Evolutionary conservation across 306 rosid species (phyloP).

Genomic region (Canavalia gladiata): DNA sequence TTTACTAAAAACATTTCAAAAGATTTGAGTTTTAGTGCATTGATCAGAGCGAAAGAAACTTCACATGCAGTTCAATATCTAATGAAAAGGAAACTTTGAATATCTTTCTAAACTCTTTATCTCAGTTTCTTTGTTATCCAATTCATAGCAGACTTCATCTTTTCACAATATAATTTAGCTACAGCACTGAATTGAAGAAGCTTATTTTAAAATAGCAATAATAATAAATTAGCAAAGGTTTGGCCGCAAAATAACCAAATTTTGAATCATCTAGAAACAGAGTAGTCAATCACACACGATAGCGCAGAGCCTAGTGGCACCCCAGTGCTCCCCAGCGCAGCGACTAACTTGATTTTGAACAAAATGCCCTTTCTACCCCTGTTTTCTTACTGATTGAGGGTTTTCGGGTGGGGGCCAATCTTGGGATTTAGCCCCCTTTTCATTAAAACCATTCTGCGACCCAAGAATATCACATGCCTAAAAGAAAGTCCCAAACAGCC

Average conservation of each 20-base stretch:
- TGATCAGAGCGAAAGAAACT: constrained; percentile 3
- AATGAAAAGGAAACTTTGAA: constrained; percentile 28
- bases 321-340: too few species aligned
- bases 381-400: too few species aligned
- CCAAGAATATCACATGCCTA: too few species aligned
- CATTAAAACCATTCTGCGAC: too few species aligned
- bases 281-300: too few species aligned
- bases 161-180: constrained; percentile 13
- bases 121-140: constrained; percentile 1
- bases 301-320: too few species aligned
- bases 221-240: constrained; percentile 13
- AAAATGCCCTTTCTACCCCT: too few species aligned
- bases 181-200: constrained; percentile 31
- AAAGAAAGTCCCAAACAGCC: too few species aligned
- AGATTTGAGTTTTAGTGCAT: constrained; percentile 20
- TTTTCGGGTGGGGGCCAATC: too few species aligned
- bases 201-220: not conserved
- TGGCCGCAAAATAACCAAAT: constrained; percentile 28
- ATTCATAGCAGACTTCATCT: constrained; percentile 22
- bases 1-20: constrained; percentile 46
- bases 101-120: constrained; percentile 1
- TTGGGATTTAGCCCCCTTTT: too few species aligned
- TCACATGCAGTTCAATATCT: not conserved
- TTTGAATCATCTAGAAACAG: not conserved
- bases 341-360: too few species aligned